phyloP scores from a whole-genome alignment of 805 yeast genomes.

The Saturnispora kantuleensis region DNA sequence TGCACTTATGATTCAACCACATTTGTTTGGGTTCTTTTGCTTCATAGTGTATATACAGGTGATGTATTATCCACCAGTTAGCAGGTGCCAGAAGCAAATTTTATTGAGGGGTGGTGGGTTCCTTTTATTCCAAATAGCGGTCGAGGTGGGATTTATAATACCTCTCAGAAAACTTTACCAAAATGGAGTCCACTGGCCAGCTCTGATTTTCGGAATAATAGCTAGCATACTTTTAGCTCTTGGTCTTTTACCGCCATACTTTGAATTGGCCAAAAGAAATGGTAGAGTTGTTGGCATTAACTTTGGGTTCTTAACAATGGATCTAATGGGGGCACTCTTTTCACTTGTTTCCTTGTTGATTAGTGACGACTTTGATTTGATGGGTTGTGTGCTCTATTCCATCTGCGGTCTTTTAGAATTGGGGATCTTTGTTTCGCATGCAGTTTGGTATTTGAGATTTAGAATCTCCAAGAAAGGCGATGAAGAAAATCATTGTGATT shows the following conservation, averaged over 20 bases:
- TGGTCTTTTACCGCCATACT: conserved; percentile 48
- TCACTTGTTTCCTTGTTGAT: conserved; percentile 54
- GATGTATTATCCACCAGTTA: conserved; percentile 44
- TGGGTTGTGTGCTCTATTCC: conserved; percentile 70
- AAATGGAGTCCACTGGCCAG: conserved; percentile 36
- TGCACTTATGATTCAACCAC: conserved; percentile 45
- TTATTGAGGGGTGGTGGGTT: conserved; percentile 25
- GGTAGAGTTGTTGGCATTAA: conserved; percentile 50
- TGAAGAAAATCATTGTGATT: neutral
- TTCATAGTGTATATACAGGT: conserved; percentile 38
- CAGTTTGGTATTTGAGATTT: conserved; percentile 54
- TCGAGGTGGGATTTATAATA: conserved; percentile 41
- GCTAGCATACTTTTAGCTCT: conserved; percentile 40
- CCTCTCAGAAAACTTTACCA: conserved; percentile 39
- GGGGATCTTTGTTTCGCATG: conserved; percentile 66
- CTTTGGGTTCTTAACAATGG: conserved; percentile 40
- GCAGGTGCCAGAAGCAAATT: conserved; percentile 25
- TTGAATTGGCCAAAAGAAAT: conserved; percentile 39
- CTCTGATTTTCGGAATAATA: conserved; percentile 36
- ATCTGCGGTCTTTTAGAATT: conserved; percentile 66
- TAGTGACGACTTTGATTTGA: conserved; percentile 48
- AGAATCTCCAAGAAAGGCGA: conserved; percentile 14
- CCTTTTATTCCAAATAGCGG: conserved; percentile 28
- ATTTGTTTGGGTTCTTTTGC: conserved; percentile 43
- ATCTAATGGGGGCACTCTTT: conserved; percentile 46